These are phyloP conservation scores for Globisporangium paroecandrum DNA, from an alignment of 352 stramenopile genomes.

Conservation along the genomic window DNA sequence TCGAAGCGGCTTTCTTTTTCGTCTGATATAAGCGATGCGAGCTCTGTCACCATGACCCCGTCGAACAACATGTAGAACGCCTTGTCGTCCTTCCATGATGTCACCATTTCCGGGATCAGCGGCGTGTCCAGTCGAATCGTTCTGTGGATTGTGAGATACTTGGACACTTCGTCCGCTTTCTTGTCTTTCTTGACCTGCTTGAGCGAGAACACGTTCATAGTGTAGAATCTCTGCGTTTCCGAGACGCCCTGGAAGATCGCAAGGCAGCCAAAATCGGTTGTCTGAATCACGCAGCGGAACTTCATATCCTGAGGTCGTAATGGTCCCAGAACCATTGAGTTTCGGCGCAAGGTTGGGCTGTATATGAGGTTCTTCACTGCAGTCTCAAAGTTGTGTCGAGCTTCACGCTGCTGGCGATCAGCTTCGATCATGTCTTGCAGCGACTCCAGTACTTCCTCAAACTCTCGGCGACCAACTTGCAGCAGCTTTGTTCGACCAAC, in stretches of 20 bases:
- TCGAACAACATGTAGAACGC: conserved; percentile 82
- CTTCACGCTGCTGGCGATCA: conserved; percentile 46
- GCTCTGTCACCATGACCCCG: conserved; percentile 59
- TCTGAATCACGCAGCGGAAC: conserved; percentile 70
- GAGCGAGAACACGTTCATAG: conserved; percentile 76
- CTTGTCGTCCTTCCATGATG: conserved; percentile 76
- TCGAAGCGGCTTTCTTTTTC: conserved; percentile 53
- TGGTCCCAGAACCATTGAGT: conserved; percentile 45
- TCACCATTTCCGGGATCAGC: conserved; percentile 66
- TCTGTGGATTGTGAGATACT: conserved; percentile 64
- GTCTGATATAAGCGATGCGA: conserved; percentile 57
- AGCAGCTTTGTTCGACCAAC: conserved; percentile 82
- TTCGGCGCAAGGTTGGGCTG: conserved; percentile 44
- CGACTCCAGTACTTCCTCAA: conserved; percentile 77
- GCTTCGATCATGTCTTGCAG: conserved; percentile 38
- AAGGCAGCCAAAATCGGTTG: conserved; percentile 72
- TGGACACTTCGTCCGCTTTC: conserved; percentile 65
- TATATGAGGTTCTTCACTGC: conserved; percentile 83
- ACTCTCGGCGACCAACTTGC: conserved; percentile 93
- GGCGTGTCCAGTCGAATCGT: conserved; percentile 69
- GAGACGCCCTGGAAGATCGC: conserved; percentile 65
- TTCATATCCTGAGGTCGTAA: conserved; percentile 57
- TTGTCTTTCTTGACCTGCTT: conserved; percentile 64
- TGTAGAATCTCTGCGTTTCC: conserved; percentile 64
- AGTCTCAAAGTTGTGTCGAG: conserved; percentile 79